Base-by-base conservation (phyloP, 139 green algal species). In the Limnomonas spitsbergensis region DNA sequence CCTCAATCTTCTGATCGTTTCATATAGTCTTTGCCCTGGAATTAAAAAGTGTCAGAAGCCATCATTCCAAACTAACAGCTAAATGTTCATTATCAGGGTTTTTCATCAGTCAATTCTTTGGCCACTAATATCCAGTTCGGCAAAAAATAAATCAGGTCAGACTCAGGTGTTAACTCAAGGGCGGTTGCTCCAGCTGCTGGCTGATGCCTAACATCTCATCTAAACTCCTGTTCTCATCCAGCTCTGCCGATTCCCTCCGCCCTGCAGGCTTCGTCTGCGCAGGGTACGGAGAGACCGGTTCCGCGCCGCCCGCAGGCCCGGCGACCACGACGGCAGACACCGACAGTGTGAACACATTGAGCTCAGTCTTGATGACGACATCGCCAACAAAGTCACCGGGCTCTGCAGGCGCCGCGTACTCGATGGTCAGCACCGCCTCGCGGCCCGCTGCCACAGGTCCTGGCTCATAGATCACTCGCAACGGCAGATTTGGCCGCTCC, bases 401-500 rank as follows among this genome's bases (percentile, higher is more conserved):
- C 3, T 79, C 39, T 66, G 38, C 7, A 54, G 88, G 78, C 32
- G 83, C 83, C n/a, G 83, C 77, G n/a, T 92, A 82, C 78, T 90
- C 83, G 7, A 93, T 34, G 2, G 83, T 91, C 0, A 93, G 53
- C 9, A 76, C 6, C 9, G 80, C 72, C 66, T 89, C 83, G 83
- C 91, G 91, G 36, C 89, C 89, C 35, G 87, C 78, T 26, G 86
- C 81, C 56, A 93, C 1, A 61, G 38, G 52, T 2, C 66, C 69
- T 0, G 86, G 84, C 68, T 86, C 87, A 73, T 89, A 82, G 29
- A 88, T 84, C 24, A 87, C 81, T 29, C 84, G 84, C 67, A 93
- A 61, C 20, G 86, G 84, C 37, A 82, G 74, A 34, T 75, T 40
- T 1, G 88, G 88, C 37, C 77, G 76, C 14, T 78, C 74, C 2